These are phyloP conservation scores for Fusarium nygamai DNA, from an alignment of 2,329 filamentous ascomycete genomes.

Conservation along the genomic window DNA sequence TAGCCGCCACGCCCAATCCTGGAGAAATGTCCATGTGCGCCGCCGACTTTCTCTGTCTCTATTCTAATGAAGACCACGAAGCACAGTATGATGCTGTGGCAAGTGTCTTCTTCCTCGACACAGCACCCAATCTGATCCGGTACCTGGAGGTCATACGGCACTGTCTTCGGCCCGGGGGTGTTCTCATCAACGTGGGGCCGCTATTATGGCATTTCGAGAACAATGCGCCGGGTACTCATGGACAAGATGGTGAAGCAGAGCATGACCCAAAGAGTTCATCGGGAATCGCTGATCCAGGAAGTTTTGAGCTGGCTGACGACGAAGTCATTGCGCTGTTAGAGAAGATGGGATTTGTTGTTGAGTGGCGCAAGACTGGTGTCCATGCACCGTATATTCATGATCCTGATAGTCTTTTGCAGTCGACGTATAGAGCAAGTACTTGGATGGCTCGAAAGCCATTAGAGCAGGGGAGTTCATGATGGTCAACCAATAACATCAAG, in stretches of 20 bases:
- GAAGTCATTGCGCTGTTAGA: conserved; percentile 83
- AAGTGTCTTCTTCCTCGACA: conserved; percentile 96
- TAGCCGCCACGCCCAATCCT: conserved; percentile 51
- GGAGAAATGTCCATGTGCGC: conserved; percentile 92
- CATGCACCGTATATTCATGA: conserved; percentile 90
- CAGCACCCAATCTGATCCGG: conserved; percentile 88
- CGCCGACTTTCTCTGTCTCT: conserved; percentile 91
- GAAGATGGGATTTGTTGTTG: conserved; percentile 79
- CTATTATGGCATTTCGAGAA: conserved; percentile 96
- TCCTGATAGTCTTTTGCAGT: conserved; percentile 84
- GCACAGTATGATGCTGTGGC: conserved; percentile 82
- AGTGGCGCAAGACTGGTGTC: conserved; percentile 67
- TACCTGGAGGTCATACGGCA: conserved; percentile 86
- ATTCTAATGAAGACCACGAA: conserved; percentile 70
- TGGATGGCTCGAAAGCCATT: conserved; percentile 84
- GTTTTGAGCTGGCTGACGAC: conserved; percentile 88
- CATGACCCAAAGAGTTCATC: conserved; percentile 60
- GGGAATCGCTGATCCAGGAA: conserved; percentile 89
- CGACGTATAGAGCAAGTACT: conserved; percentile 79
- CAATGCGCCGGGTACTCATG: conserved; percentile 67
- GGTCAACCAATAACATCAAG: not conserved
- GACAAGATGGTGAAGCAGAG: conserved; percentile 61
- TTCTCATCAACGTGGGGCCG: conserved; percentile 91
- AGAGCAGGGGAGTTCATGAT: not conserved
- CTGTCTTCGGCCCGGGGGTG: conserved; percentile 79